These are phyloP conservation scores for Citrus reticulata DNA, from an alignment of 345 rosid genomes.

Conservation along the genomic window DNA sequence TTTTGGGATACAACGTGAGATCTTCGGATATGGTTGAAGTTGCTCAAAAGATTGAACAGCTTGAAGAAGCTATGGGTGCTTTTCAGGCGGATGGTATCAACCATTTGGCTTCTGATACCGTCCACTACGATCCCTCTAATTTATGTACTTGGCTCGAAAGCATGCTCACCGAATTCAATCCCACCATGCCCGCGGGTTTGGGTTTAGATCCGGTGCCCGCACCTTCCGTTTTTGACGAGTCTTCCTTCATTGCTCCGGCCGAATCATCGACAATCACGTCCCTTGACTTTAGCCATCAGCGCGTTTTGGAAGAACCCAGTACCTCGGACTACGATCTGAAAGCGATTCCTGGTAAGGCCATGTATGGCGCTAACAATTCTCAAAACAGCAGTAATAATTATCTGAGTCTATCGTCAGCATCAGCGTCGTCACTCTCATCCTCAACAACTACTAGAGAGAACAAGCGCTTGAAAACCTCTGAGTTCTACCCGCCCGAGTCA, in stretches of 20 bases:
- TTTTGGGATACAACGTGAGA: constrained; percentile 68
- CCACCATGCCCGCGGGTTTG: constrained; percentile 9
- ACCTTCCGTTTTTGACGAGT: background rate
- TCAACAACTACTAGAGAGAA: background rate
- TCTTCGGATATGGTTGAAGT: constrained; percentile 89
- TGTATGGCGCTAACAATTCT: constrained; percentile 19
- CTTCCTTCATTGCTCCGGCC: constrained; percentile 33
- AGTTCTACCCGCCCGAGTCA: constrained; percentile 24
- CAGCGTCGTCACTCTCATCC: too few species aligned
- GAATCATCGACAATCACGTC: constrained; percentile 42
- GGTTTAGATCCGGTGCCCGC: constrained; percentile 12
- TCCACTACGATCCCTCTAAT: constrained; percentile 80
- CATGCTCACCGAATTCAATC: constrained; percentile 65
- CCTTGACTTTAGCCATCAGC: constrained; percentile 22
- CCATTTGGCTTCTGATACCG: constrained; percentile 56
- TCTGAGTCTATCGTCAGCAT: background rate
- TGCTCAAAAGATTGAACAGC: constrained; percentile 75
- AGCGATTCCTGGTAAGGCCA: constrained; percentile 73
- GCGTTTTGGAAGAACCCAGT: constrained; percentile 26
- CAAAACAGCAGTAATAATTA: too few species aligned
- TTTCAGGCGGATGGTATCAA: constrained; percentile 61
- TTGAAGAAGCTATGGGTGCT: constrained; percentile 62
- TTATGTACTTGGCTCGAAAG: constrained; percentile 59
- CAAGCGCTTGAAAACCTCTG: constrained; percentile 38
- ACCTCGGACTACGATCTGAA: constrained; percentile 62